Evolutionary conservation across 106 monocot genomes (phyloP), one percentile per base, ranked within the genome.

Genomic region (Allium cepa): DNA sequence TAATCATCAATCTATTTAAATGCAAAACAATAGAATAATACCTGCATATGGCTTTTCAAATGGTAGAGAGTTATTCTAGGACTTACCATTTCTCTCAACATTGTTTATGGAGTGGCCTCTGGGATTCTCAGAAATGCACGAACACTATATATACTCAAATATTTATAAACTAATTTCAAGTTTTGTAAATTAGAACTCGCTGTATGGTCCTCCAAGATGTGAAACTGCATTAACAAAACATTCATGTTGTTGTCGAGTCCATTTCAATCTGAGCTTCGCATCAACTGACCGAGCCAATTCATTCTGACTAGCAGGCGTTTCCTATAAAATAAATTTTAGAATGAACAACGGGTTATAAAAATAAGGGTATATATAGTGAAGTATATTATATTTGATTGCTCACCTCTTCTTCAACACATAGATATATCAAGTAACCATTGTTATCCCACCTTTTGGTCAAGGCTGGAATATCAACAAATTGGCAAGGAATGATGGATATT

Each of bases 31-130:
- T 28, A n/a, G 17, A 11, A 18, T 15, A 13, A 60, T 79, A 69
- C 92, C 88, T 88, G 92, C 61, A 93, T 73, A 72, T 93, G 92
- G 53, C 92, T 93, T 77, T 93, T 93, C 36, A 93, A 69, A 78
- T 93, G 92, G 72, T 85, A 83, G 4, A 93, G 79, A 53, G 92
- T 85, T 49, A 93, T 80, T 3, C 92, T 88, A 17, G 85, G 85
- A 17, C 88, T 73, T 57, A 78, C 85, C 92, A 93, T 93, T 17
- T 72, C 26, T 26, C 62, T 67, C 88, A 88, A 75, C 53, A 93
- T 78, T 15, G 76, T 64, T 63, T 85, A 83, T 6, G 92, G 92
- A 9, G 92, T 93, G 10, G 92, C 92, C 69, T 86, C 88, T 93
- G 60, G 8, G 52, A 66, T 66, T 22, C 51, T 50, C 47, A 14